Evolutionary conservation across 129 eudicot genomes (phyloP).

Genomic region (Dittrichia graveolens): DNA sequence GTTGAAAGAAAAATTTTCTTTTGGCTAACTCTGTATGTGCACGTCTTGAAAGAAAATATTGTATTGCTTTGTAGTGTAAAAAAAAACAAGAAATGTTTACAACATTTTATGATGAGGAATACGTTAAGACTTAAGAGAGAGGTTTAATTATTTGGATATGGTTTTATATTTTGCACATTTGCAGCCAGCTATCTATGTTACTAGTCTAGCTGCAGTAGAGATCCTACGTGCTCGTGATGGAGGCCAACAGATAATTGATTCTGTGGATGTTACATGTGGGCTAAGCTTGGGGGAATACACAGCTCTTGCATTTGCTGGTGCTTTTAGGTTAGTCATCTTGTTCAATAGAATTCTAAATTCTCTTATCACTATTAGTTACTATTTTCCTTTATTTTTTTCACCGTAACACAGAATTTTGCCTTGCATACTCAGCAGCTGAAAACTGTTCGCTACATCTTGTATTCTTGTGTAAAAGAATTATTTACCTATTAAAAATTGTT

Average conservation of each 20-base stretch:
- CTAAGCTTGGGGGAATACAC: conserved; percentile 98
- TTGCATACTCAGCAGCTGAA: conserved; percentile 7
- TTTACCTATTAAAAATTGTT: background rate
- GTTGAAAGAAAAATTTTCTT: too few species aligned
- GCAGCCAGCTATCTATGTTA: conserved; percentile 97
- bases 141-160: background rate
- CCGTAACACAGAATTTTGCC: background rate
- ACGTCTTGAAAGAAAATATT: too few species aligned
- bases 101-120: background rate
- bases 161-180: background rate
- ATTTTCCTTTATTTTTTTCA: background rate
- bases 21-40: too few species aligned
- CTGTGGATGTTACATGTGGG: conserved; percentile 96
- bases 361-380: background rate
- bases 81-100: background rate
- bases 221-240: conserved; percentile 92
- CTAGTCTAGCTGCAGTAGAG: conserved; percentile 95
- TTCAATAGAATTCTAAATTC: background rate
- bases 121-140: background rate
- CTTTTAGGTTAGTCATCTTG: conserved; percentile 61
- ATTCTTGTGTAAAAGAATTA: background rate
- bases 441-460: background rate
- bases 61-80: background rate
- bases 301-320: conserved; percentile 98
- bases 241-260: conserved; percentile 89